A percentile compares a stretch with the other conserved stretches of the same genome.
These are phyloP conservation scores for Phytophthora aleatoria DNA, from an alignment of 352 stramenopile genomes.

Conservation along the genomic window DNA sequence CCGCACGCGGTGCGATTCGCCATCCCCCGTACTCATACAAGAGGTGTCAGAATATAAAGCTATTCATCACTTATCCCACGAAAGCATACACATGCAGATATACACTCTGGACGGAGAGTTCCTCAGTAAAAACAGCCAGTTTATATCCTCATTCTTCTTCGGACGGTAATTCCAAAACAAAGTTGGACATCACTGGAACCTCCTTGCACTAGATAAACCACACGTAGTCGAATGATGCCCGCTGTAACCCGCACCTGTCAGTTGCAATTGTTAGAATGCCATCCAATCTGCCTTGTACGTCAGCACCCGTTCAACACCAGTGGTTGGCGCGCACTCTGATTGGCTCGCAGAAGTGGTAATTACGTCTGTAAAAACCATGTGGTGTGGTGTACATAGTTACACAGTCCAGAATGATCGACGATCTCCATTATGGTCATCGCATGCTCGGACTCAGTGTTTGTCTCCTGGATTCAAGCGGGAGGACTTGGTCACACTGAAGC, in stretches of 20 bases:
- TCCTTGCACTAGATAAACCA: constrained; percentile 12
- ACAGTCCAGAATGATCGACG: too few relatives aligned
- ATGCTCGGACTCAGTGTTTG: too few relatives aligned
- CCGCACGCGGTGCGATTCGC: constrained; percentile 61
- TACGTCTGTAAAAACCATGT: constrained; percentile 26
- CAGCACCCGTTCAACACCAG: constrained; percentile 22
- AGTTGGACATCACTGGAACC: constrained; percentile 84
- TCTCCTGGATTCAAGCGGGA: too few relatives aligned
- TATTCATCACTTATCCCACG: constrained; percentile 83
- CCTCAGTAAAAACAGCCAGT: constrained; percentile 89
- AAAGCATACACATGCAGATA: constrained; percentile 10
- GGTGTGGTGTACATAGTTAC: constrained; percentile 11
- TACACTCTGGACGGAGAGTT: constrained; percentile 40
- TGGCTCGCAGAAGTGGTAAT: constrained; percentile 21
- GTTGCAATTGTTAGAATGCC: constrained; percentile 31
- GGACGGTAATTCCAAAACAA: constrained; percentile 91
- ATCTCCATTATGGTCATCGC: too few relatives aligned
- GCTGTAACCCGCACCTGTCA: constrained; percentile 1
- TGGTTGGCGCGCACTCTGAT: constrained; percentile 17
- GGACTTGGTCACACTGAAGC: too few relatives aligned
- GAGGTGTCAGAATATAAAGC: constrained; percentile 91
- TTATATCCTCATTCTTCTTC: constrained; percentile 84
- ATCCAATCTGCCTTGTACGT: neutral
- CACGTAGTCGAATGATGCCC: neutral
- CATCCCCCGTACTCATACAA: constrained; percentile 85